Conservation (phyloP, 2,329 filamentous ascomycete species). For the Penicillium olsonii region DNA sequence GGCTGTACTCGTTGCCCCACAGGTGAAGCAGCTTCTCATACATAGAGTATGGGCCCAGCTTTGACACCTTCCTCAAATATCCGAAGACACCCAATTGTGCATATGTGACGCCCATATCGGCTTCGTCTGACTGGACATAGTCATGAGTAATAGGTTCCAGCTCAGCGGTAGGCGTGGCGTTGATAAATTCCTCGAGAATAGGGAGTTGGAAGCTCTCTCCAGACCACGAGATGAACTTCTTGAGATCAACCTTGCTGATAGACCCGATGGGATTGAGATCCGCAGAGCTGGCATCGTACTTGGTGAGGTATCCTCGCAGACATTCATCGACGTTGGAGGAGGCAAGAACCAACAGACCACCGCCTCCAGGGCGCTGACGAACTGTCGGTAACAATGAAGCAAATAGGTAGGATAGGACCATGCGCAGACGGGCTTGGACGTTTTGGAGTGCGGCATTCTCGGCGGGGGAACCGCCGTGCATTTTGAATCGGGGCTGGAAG, state of each 20-base stretch:
- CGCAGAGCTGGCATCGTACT: constrained; percentile 63
- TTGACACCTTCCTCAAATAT: constrained; percentile 56
- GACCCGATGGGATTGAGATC: constrained; percentile 49
- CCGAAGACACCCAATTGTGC: constrained; percentile 57
- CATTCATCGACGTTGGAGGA: constrained; percentile 63
- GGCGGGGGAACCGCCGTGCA: constrained; percentile 61
- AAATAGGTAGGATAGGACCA: constrained; percentile 67
- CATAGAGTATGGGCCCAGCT: constrained; percentile 57
- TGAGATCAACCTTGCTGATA: constrained; percentile 68
- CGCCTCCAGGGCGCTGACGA: constrained; percentile 58
- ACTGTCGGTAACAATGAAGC: constrained; percentile 64
- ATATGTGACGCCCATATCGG: constrained; percentile 57
- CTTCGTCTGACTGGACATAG: constrained; percentile 22
- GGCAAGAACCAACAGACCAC: constrained; percentile 65
- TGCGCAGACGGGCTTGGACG: constrained; percentile 66
- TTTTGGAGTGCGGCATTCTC: constrained; percentile 70
- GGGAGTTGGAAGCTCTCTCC: constrained; percentile 61
- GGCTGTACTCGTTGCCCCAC: constrained; percentile 46
- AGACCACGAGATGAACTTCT: constrained; percentile 70
- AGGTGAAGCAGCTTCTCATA: constrained; percentile 55
- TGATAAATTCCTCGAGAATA: constrained; percentile 66
- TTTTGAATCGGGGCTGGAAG: constrained; percentile 64
- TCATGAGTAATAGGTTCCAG: constrained; percentile 62
- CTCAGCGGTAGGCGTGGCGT: constrained; percentile 63
- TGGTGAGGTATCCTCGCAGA: constrained; percentile 62